A percentile compares a stretch with the other conserved stretches of the same genome.
Conservation (phyloP, 2,329 filamentous ascomycete genomes). For the Talaromyces sp. region DNA sequence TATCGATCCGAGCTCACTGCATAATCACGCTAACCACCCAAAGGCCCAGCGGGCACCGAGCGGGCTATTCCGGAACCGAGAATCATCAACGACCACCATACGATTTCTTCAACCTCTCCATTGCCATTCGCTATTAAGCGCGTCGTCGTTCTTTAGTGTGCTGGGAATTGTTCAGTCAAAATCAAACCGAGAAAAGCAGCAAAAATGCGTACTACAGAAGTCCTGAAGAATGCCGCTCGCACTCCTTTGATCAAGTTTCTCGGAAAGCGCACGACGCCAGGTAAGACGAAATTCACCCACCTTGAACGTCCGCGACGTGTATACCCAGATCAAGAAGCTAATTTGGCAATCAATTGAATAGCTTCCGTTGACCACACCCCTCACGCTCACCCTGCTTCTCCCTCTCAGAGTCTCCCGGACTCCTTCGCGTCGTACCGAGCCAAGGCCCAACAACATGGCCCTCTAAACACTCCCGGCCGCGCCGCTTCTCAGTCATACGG, state of each 20-base stretch:
- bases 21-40: conserved; percentile 8
- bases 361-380: conserved; percentile 55
- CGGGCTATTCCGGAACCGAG: conserved; percentile 17
- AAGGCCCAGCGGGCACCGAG: conserved; percentile 5
- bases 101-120: conserved; percentile 14
- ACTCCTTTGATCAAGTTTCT: conserved; percentile 53
- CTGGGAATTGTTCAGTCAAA: conserved; percentile 17
- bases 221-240: conserved; percentile 44
- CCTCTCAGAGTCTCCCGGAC: conserved; percentile 55
- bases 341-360: conserved; percentile 22
- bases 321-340: neutral
- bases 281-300: conserved; percentile 33
- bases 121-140: neutral
- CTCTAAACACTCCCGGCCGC: conserved; percentile 45
- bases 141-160: conserved; percentile 10
- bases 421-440: conserved; percentile 63
- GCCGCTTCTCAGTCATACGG: conserved; percentile 38
- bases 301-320: neutral
- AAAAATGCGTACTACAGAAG: conserved; percentile 44
- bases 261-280: conserved; percentile 47
- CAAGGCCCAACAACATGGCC: conserved; percentile 65
- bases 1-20: conserved; percentile 1
- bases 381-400: conserved; percentile 59
- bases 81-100: conserved; percentile 2
- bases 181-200: neutral